Conservation (phyloP, 1,284 basidiomycete genomes). For the Golubevia sp. region DNA sequence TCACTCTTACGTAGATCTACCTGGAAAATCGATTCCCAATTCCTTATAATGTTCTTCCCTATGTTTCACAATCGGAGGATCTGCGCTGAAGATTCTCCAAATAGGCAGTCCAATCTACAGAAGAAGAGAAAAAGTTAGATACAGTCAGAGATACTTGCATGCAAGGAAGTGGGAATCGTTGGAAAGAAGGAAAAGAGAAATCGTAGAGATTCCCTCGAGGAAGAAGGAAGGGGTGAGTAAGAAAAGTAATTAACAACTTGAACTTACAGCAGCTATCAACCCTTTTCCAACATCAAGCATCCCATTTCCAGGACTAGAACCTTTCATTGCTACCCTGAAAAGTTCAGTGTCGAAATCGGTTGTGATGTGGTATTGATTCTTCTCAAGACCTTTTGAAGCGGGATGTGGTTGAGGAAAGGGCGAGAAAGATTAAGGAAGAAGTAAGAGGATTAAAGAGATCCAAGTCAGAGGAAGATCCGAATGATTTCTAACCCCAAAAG, state of each 20-base stretch:
- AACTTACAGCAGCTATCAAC: conserved; percentile 17
- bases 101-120: conserved; percentile 31
- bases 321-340: conserved; percentile 39
- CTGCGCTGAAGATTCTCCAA: conserved; percentile 44
- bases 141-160: too few relatives aligned
- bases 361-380: conserved; percentile 45
- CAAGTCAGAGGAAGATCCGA: too few relatives aligned
- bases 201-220: not conserved
- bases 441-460: too few relatives aligned
- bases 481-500: too few relatives aligned
- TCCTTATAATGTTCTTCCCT: conserved; percentile 18
- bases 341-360: conserved; percentile 44
- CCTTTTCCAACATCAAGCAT: conserved; percentile 28
- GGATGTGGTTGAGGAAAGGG: not conserved
- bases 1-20: too few relatives aligned
- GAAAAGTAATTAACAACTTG: not conserved
- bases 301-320: conserved; percentile 38
- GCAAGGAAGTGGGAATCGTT: too few relatives aligned
- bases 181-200: too few relatives aligned
- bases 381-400: conserved; percentile 18
- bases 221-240: not conserved
- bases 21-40: not conserved
- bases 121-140: not conserved
- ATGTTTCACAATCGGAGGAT: conserved; percentile 23
- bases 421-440: too few relatives aligned